phyloP scores from a whole-genome alignment of 352 stramenopile genomes.

The Plasmopara muralis region DNA sequence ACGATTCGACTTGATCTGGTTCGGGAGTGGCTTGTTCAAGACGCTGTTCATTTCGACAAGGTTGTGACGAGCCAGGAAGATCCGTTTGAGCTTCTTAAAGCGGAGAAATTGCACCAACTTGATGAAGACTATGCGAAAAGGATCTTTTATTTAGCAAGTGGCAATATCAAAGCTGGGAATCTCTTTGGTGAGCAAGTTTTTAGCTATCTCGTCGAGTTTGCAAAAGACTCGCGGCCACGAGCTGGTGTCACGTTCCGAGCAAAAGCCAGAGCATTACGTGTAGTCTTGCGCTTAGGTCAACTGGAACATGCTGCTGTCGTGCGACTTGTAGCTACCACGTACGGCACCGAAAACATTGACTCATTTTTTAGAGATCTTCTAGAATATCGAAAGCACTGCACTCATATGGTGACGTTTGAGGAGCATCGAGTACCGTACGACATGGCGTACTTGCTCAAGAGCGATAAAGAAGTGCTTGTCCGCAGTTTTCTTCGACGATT shows the following conservation, averaged over 20 bases:
- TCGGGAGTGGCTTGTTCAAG: conserved; percentile 43
- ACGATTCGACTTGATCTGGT: conserved; percentile 37
- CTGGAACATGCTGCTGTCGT: conserved; percentile 15
- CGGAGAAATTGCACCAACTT: conserved; percentile 20
- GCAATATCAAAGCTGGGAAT: conserved; percentile 13
- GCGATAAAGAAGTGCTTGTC: conserved; percentile 38
- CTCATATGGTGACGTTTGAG: conserved; percentile 46
- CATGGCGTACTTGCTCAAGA: conserved; percentile 31
- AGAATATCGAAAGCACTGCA: conserved; percentile 26
- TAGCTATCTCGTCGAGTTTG: conserved; percentile 33
- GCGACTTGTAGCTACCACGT: conserved; percentile 20
- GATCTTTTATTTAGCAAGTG: conserved; percentile 27
- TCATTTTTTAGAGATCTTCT: conserved; percentile 33
- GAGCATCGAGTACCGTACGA: conserved; percentile 47
- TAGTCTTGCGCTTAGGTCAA: conserved; percentile 31
- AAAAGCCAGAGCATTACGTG: conserved; percentile 37
- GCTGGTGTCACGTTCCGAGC: conserved; percentile 51
- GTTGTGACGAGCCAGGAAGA: conserved; percentile 10
- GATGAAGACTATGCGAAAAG: conserved; percentile 33
- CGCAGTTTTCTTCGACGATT: conserved; percentile 44
- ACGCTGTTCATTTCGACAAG: conserved; percentile 24
- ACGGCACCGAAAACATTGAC: conserved; percentile 9
- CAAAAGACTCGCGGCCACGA: conserved; percentile 33
- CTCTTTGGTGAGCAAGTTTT: conserved; percentile 25
- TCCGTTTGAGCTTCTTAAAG: conserved; percentile 29